Evolutionary conservation across 441 rosid genomes (phyloP), one percentile per base, ranked within the genome.

Genomic region (Geranium incanum): DNA sequence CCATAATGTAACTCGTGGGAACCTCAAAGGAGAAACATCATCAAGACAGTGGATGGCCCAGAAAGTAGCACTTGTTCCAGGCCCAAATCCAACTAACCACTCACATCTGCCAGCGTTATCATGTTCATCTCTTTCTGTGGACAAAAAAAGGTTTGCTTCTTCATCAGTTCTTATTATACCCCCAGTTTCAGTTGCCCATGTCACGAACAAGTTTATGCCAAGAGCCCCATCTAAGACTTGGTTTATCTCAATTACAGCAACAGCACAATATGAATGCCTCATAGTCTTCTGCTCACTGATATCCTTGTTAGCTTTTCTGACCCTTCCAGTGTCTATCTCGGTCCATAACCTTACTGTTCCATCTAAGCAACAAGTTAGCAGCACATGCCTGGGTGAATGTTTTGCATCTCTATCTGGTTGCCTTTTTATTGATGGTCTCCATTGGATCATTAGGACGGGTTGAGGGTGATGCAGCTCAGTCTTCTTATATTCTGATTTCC

Each of bases 21-120:
- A 89, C 84, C 97, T 86, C 82, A 90, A 66, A 55, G 97, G 96
- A 57, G 92, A 86, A 38, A 80, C 72, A 75, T 90, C 97, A 78
- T 94, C 97, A 76, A 94, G 95, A 81, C 96, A 89, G 76, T 92
- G 97, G 76, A 94, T 78, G 72, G 97, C 90, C 99, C 99, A 94
- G 78, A 89, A 87, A 71, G 87, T 82, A 75, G 86, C 82, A 36
- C 73, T 72, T 6, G 76, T 78, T 75, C 93, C 92, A 71, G 97
- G 94, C 77, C 97, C 94, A 80, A 86, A 84, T 74, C 96, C 97
- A 76, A 95, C 85, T 75, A 95, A 79, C 99, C 99, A 95, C 76
- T 89, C 99, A 78, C 97, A 89, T 63, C 70, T 78, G 59, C 94
- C 91, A 76, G 80, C 76, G 75, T 60, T 76, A 39, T 84, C 89